A percentile compares a stretch with the other conserved stretches of the same genome.
Conservation (phyloP, 2,329 filamentous ascomycete genomes). For the Xylaria sp. region DNA sequence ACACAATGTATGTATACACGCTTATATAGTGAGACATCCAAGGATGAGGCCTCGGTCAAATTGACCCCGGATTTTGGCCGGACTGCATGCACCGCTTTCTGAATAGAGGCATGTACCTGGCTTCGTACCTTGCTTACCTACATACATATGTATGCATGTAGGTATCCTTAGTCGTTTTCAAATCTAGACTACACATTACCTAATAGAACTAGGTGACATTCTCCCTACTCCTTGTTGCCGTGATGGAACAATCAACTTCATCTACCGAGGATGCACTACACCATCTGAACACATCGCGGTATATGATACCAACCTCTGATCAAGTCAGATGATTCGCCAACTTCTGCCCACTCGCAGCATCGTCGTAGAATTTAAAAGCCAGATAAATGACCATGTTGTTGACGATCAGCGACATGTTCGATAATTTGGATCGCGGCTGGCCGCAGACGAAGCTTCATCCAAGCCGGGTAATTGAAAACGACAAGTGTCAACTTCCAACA, state of each 20-base stretch:
- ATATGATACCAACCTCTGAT: not conserved
- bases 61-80: not conserved
- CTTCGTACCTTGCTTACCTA: too few species aligned
- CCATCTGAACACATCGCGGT: not conserved
- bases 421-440: constrained; percentile 40
- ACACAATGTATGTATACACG: too few species aligned
- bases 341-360: not conserved
- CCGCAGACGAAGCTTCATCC: constrained; percentile 40
- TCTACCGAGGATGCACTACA: constrained; percentile 4
- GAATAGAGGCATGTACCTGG: not conserved
- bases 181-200: too few species aligned
- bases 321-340: not conserved
- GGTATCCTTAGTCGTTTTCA: too few species aligned
- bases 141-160: too few species aligned
- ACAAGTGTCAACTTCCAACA: constrained; percentile 47
- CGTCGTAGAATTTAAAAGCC: not conserved
- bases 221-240: not conserved
- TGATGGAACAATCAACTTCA: not conserved
- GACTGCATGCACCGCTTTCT: not conserved
- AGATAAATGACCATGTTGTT: constrained; percentile 17
- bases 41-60: constrained; percentile 8
- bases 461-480: constrained; percentile 48
- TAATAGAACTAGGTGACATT: too few species aligned
- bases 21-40: not conserved
- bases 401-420: constrained; percentile 30